These are phyloP conservation scores for Kodamaea sp. DNA, from an alignment of 1,139 yeast species.

Conservation along the genomic window DNA sequence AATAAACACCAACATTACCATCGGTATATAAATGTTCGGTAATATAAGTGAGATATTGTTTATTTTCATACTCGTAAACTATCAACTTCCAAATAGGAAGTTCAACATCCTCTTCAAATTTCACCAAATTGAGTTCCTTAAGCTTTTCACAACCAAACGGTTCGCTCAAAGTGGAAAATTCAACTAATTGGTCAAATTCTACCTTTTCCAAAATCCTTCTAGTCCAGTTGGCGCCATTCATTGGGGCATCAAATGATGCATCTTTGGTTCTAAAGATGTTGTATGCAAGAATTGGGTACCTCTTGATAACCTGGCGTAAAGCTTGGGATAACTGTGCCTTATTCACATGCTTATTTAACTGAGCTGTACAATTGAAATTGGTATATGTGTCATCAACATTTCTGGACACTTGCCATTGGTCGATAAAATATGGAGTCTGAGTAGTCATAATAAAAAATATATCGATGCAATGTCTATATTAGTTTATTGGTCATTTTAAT, in stretches of 20 bases:
- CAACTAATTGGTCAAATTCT: conserved; percentile 26
- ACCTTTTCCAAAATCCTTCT: conserved; percentile 20
- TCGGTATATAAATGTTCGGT: conserved; percentile 36
- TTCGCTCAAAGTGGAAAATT: conserved; percentile 11
- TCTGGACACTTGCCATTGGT: too few species aligned
- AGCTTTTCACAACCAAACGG: conserved; percentile 17
- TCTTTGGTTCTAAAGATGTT: conserved; percentile 18
- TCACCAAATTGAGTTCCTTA: conserved; percentile 14
- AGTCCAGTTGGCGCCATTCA: conserved; percentile 15
- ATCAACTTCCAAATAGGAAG: conserved; percentile 32
- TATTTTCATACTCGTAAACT: conserved; percentile 18
- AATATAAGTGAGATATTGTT: conserved; percentile 21
- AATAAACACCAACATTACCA: conserved; percentile 31
- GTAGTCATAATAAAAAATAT: too few species aligned
- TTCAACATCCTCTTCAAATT: conserved; percentile 15
- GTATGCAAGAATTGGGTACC: conserved; percentile 21
- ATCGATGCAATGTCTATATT: too few species aligned
- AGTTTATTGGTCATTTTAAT: too few species aligned
- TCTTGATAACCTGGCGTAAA: conserved; percentile 18
- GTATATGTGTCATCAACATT: conserved; percentile 21
- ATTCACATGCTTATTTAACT: conserved; percentile 19
- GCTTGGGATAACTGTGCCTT: conserved; percentile 24
- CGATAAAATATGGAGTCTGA: too few species aligned
- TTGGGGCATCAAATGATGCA: neutral
- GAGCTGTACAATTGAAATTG: conserved; percentile 29